phyloP scores from a whole-genome alignment of 139 green algal genomes.

The Chlorella sp. region DNA sequence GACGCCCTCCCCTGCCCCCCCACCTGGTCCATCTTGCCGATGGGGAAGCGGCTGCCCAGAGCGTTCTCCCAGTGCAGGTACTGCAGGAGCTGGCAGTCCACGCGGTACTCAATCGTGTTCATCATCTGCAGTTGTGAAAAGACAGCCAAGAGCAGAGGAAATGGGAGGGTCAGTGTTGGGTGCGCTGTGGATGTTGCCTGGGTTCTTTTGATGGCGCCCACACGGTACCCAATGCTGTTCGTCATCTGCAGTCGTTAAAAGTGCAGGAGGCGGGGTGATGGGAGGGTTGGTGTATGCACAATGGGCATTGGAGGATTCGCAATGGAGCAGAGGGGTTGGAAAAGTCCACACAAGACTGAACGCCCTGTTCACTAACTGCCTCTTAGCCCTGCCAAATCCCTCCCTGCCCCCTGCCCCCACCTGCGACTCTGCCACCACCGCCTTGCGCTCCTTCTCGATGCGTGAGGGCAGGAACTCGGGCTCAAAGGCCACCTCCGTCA shows the following conservation, averaged over 20 bases:
- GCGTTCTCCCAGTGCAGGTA: conserved; percentile 98
- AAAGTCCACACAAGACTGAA: no score
- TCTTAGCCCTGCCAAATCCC: not conserved
- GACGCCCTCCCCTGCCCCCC: not conserved
- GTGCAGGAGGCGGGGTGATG: no score
- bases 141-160: not conserved
- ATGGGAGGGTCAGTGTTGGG: not conserved
- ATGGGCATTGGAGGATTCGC: no score
- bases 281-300: no score
- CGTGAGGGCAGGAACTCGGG: conserved; percentile 86
- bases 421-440: conserved; percentile 94
- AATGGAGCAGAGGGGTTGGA: no score
- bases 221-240: no score
- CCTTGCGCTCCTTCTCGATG: conserved; percentile 98
- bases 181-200: no score
- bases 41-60: conserved; percentile 95
- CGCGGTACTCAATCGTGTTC: conserved; percentile 99
- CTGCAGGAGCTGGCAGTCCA: conserved; percentile 98
- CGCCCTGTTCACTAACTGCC: no score
- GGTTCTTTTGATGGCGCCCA: no score
- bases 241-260: no score
- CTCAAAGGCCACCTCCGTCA: conserved; percentile 93
- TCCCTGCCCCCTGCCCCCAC: not conserved
- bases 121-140: conserved; percentile 88
- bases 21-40: conserved; percentile 93